A percentile compares a stretch with the other conserved stretches of the same genome.
phyloP scores from a whole-genome alignment of 106 monocot species.

The Gastrodia elata region DNA sequence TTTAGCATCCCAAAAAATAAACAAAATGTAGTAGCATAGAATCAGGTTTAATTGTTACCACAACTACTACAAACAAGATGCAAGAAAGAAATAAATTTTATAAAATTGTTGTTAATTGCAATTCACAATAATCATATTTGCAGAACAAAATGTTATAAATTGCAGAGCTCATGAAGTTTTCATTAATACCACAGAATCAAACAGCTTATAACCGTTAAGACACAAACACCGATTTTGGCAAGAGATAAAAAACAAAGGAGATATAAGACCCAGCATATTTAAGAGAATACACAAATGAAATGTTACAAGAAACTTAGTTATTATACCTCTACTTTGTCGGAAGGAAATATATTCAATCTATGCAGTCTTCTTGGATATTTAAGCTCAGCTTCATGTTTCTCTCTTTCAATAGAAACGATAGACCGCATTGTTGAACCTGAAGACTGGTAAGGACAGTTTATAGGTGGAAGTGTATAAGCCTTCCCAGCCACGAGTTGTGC shows the following conservation, averaged over 20 bases:
- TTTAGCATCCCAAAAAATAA: neutral
- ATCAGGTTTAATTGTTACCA: neutral
- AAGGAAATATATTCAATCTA: slow-evolving; percentile 82
- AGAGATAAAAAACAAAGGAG: neutral
- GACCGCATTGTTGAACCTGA: slow-evolving; percentile 21
- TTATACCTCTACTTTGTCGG: slow-evolving; percentile 71
- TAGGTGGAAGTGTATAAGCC: slow-evolving; percentile 52
- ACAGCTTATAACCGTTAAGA: neutral
- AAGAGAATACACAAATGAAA: neutral
- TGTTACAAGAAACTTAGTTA: neutral
- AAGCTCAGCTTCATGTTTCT: slow-evolving; percentile 61
- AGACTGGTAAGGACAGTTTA: slow-evolving; percentile 53
- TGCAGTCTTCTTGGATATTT: slow-evolving; percentile 71
- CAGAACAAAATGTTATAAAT: neutral
- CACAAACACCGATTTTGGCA: neutral
- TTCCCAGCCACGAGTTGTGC: slow-evolving; percentile 83
- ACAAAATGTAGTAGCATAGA: neutral
- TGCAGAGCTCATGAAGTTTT: neutral
- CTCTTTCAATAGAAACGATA: slow-evolving; percentile 33
- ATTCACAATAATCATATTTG: neutral
- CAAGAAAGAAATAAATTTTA: neutral
- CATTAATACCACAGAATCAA: neutral
- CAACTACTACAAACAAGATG: neutral
- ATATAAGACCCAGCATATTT: neutral
- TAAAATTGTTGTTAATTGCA: neutral